phyloP scores from a whole-genome alignment of 2,329 filamentous ascomycete genomes.

The Fusarium staphyleae region DNA sequence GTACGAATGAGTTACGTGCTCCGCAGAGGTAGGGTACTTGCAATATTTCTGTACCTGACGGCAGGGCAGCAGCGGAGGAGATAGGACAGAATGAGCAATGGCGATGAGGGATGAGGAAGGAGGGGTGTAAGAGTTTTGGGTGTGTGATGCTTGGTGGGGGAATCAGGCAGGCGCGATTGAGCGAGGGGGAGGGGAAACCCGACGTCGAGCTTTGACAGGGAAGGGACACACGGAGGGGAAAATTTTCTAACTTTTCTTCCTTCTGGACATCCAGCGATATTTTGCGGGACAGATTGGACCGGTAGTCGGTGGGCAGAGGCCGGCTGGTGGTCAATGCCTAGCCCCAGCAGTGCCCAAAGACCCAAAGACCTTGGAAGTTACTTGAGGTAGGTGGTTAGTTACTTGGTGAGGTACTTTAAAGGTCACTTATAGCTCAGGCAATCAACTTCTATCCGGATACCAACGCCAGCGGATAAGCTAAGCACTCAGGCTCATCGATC shows the following conservation, averaged over 20 bases:
- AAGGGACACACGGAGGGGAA: constrained; percentile 23
- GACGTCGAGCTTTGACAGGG: constrained; percentile 6
- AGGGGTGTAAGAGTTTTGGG: constrained; percentile 36
- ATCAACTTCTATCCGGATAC: too few relatives aligned
- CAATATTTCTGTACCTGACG: constrained; percentile 24
- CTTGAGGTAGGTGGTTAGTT: too few relatives aligned
- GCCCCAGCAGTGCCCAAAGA: constrained; percentile 33
- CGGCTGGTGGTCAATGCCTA: constrained; percentile 38
- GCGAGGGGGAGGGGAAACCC: constrained; percentile 33
- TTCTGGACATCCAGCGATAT: constrained; percentile 14
- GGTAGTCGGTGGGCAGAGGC: constrained; percentile 27
- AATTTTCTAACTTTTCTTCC: constrained; percentile 30
- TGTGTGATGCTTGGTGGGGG: constrained; percentile 38
- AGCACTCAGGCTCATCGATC: background rate
- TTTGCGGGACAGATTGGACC: constrained; percentile 25
- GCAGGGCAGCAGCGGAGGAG: constrained; percentile 29
- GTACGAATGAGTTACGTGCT: constrained; percentile 34
- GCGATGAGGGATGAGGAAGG: constrained; percentile 35
- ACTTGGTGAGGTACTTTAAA: constrained; percentile 13
- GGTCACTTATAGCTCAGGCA: constrained; percentile 12
- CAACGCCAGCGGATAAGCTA: constrained; percentile 25
- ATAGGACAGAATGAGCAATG: constrained; percentile 22
- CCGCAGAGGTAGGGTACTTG: constrained; percentile 24
- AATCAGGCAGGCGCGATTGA: constrained; percentile 38
- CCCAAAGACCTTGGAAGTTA: constrained; percentile 26